Evolutionary conservation across 495 filamentous ascomycete species (phyloP), one percentile per base, ranked within the genome.

Genomic region (Talaromyces wortmannii): DNA sequence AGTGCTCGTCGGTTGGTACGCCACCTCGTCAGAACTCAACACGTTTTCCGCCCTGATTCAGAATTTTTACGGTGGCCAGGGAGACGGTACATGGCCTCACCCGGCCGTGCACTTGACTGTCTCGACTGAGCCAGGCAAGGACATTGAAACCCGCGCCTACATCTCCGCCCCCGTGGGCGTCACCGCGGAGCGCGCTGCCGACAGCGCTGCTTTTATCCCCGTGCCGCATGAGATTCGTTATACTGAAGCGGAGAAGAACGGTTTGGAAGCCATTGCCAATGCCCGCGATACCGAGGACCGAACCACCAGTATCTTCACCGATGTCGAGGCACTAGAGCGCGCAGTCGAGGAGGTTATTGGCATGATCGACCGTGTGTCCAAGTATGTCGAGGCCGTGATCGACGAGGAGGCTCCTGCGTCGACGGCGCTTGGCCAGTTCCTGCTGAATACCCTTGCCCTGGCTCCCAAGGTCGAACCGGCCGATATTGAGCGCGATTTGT

Each of bases 1-100:
- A 73, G 84, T 92, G 29, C 81, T 98, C 16, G 86, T 98, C 31
- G 94, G 94, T 62, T 98, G 94, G 94, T 98, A 98, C 76, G 95
- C 95, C 58, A 98, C 95, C 16, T 89, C 87, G 62, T 82, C 86
- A 62, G 91, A 96, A 74, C 82, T 98, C 65, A 97, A 98, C 82
- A 95, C 88, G 61, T 98, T 97, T 82, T 89, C 84, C 63, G 94
- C 94, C 55, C 85, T 98, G 59, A 98, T 98, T 73, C 94, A 98
- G 76, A 98, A 98, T 78, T 98, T 98, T 80, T 98, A 97, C 80
- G 90, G 90, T 60, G 89, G 89, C 57, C 90, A 95, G 67, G 92
- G 92, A 57, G 95, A 96, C 43, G 94, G 94, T 58, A 98, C 94
- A 45, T 97, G 87, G 78, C 94, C 94, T 47, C 88, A 96, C 75